Evolutionary conservation across 2,329 filamentous ascomycete species (phyloP).

Genomic region (Colletotrichum horii): DNA sequence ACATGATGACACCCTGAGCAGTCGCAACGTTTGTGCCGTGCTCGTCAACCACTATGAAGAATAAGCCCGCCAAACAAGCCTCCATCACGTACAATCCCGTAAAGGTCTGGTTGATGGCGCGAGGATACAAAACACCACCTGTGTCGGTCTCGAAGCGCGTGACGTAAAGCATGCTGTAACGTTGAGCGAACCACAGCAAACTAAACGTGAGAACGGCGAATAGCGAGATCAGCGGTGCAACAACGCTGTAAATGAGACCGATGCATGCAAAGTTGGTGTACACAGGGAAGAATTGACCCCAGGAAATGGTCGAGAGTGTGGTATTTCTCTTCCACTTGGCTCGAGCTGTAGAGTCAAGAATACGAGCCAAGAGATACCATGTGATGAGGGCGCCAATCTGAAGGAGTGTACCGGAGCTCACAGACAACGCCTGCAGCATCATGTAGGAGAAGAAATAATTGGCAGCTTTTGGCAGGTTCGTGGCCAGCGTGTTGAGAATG

Average conservation of each 20-base stretch:
- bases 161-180: conserved; percentile 97
- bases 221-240: conserved; percentile 87
- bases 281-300: conserved; percentile 94
- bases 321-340: conserved; percentile 90
- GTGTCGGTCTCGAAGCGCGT: conserved; percentile 90
- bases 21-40: conserved; percentile 59
- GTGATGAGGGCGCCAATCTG: conserved; percentile 80
- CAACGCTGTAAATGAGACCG: conserved; percentile 84
- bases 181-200: conserved; percentile 91
- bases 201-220: conserved; percentile 94
- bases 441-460: conserved; percentile 99
- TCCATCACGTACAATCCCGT: conserved; percentile 96
- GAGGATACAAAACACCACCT: conserved; percentile 88
- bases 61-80: conserved; percentile 85
- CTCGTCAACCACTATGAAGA: conserved; percentile 78
- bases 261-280: conserved; percentile 98
- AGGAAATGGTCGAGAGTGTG: conserved; percentile 76
- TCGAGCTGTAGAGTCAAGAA: conserved; percentile 81
- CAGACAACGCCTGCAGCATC: conserved; percentile 90
- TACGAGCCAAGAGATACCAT: conserved; percentile 82
- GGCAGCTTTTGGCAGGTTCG: conserved; percentile 81
- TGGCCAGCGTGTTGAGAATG: conserved; percentile 74
- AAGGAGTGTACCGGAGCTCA: conserved; percentile 85
- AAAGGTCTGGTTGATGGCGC: conserved; percentile 94
- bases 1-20: conserved; percentile 84